Evolutionary conservation across 768 basidiomycete species (phyloP), one percentile per base, ranked within the genome.

Genomic region (Russula griseocarnosa): DNA sequence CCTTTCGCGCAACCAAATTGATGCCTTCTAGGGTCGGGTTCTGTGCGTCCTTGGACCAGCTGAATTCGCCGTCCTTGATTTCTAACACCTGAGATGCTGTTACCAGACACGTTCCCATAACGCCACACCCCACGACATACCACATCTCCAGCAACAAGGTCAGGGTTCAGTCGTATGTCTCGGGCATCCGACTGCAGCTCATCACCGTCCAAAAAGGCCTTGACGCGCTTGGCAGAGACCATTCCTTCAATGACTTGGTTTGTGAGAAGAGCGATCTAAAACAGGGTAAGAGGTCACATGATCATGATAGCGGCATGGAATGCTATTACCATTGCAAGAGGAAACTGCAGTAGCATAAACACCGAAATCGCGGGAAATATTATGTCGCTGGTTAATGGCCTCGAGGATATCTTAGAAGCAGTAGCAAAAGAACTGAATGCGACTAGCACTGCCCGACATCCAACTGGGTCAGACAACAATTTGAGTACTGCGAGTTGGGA

Each of bases 311-410:
- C 30, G 30, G 30, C 7, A 30, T 3, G 3, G 30, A 0, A 5
- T 30, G 7, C 4, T 30, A n/a, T 28, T 72, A 88, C 88, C 89
- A 92, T 90, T 3, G 83, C 88, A 26, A 95, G 78, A 1, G 93
- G 93, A 75, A 94, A 94, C 62, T 88, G 86, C 34, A 96, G 77
- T 0, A 96, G 78, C 84, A 91, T 87, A 77, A 94, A 95, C 34
- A 95, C 76, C 0, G 92, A 88, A 66, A 98, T 94, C 0, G 92
- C 86, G n/a, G 96, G 96, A 81, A 98, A 98, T 67, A 98, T 95
- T 56, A 93, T 77, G 66, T 97, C 94, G 0, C 89, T 84, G 0
- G 96, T 98, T 1, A 98, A 74, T 4, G 94, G 91, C 32, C 73
- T 80, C 0, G 80, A 73, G 5, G 86, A 85, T 1, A 81, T 80